A percentile compares a stretch with the other conserved stretches of the same genome.
Conservation (phyloP, 2,329 filamentous ascomycete species). For the Fusarium sp. region DNA sequence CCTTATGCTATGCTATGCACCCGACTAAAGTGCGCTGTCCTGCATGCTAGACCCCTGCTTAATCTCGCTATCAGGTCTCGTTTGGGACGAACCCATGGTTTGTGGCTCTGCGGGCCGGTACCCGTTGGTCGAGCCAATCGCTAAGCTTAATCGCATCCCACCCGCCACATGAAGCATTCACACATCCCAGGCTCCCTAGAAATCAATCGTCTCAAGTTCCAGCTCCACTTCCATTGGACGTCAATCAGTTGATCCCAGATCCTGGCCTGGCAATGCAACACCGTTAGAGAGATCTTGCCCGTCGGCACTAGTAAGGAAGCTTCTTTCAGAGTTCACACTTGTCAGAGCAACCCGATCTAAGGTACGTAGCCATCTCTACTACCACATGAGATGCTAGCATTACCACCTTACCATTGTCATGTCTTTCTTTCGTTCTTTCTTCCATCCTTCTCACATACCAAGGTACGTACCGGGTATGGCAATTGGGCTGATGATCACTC, state of each 20-base stretch:
- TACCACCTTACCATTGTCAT: not conserved
- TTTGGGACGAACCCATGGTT: conserved; percentile 12
- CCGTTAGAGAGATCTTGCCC: conserved; percentile 33
- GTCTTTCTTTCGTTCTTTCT: not conserved
- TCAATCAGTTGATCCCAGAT: conserved; percentile 1
- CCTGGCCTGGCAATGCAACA: conserved; percentile 24
- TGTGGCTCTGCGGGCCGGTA: conserved; percentile 29
- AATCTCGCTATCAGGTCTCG: conserved; percentile 33
- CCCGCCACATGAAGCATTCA: not conserved
- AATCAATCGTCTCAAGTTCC: conserved; percentile 1
- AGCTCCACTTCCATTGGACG: not conserved
- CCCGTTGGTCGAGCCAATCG: conserved; percentile 13
- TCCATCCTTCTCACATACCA: not conserved
- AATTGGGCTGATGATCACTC: conserved; percentile 6
- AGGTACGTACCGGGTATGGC: not conserved
- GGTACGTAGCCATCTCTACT: not conserved
- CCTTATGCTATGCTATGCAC: not conserved
- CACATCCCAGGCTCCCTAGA: not conserved
- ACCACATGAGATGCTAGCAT: conserved; percentile 11
- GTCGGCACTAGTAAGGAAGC: conserved; percentile 3
- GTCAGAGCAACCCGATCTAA: conserved; percentile 7
- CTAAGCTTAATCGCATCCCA: not conserved
- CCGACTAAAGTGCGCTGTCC: not conserved
- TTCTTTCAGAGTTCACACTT: conserved; percentile 7
- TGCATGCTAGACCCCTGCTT: conserved; percentile 22